Evolutionary conservation across 352 stramenopile genomes (phyloP), one percentile per base, ranked within the genome.

Genomic region (Phytophthora boehmeriae): DNA sequence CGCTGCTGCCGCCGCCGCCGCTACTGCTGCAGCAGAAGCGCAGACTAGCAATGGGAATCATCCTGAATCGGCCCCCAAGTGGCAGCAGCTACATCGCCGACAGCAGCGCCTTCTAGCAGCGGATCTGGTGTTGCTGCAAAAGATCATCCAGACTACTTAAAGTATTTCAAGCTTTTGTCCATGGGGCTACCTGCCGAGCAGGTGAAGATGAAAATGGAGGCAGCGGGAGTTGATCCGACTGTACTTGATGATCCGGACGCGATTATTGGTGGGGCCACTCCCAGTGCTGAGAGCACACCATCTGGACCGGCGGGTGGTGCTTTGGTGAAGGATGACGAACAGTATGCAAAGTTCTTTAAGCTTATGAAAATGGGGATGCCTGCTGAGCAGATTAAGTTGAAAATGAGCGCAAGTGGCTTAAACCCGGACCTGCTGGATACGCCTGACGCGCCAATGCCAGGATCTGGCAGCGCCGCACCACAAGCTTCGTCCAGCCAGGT

Each of bases 321-420:
- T 10, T 61, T 86, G 14, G 81, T 92, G 42, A 90, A 92, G 38
- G 82, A 91, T 41, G 80, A 92, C 39, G 82, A 91, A 19, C 75
- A 71, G 36, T 98, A 98, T 58, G 71, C 74, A 5, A 98, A 98
- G 71, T 99, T 98, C 70, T 98, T 98, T 70, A 98, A 98, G 61
- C 95, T 99, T 73, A 53, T 88, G 11, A 98, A 97, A 58, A 95
- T 99, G 76, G 95, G 94, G 19, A 96, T 99, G 85, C 97, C 97
- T 8, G 63, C 87, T 25, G 87, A 95, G 41, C 95, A 97, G 44
- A 93, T 98, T 17, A 97, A 98, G 59, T 66, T 98, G 63, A 98
- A 98, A 48, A 98, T 98, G 93, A 93, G 77, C 20, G 81, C 92
- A 23, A 95, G 98, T 74, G 92, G 92, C 8, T 61, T 98, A 23